Conservation (phyloP, 345 rosid species). For the Lepidium aucheri region DNA sequence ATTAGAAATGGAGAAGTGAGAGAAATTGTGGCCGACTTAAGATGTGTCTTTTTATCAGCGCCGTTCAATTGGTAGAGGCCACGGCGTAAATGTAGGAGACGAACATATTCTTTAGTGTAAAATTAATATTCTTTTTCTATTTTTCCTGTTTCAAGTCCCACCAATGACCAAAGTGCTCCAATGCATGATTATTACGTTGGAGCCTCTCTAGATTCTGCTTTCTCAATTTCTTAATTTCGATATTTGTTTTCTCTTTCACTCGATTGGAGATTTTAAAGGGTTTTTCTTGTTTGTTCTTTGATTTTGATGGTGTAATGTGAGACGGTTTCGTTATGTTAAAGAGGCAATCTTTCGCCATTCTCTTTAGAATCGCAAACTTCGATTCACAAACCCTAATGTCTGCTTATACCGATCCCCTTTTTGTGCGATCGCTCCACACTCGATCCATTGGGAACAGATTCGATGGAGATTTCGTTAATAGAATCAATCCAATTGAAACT, state of each 20-base stretch:
- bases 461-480: not conserved
- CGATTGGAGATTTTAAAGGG: conserved; percentile 2
- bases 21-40: not conserved
- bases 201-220: not conserved
- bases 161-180: conserved; percentile 8
- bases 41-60: not conserved
- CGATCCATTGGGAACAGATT: conserved; percentile 7
- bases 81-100: conserved; percentile 15
- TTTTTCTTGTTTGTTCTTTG: not conserved
- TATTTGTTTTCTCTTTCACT: not conserved
- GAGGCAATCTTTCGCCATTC: conserved; percentile 25
- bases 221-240: not conserved
- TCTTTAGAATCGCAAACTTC: conserved; percentile 27
- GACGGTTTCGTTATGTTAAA: conserved; percentile 45
- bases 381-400: conserved; percentile 32
- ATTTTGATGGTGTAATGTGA: conserved; percentile 32
- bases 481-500: conserved; percentile 4
- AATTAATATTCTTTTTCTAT: not conserved
- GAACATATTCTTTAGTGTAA: not conserved
- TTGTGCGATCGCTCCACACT: conserved; percentile 26
- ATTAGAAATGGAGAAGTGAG: not conserved
- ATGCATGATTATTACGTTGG: conserved; percentile 29
- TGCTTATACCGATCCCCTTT: conserved; percentile 14
- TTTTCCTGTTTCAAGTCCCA: not conserved
- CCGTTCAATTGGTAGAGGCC: conserved; percentile 19